Evolutionary conservation across 2,329 filamentous ascomycete genomes (phyloP).

Genomic region (Aschersonia sp.): DNA sequence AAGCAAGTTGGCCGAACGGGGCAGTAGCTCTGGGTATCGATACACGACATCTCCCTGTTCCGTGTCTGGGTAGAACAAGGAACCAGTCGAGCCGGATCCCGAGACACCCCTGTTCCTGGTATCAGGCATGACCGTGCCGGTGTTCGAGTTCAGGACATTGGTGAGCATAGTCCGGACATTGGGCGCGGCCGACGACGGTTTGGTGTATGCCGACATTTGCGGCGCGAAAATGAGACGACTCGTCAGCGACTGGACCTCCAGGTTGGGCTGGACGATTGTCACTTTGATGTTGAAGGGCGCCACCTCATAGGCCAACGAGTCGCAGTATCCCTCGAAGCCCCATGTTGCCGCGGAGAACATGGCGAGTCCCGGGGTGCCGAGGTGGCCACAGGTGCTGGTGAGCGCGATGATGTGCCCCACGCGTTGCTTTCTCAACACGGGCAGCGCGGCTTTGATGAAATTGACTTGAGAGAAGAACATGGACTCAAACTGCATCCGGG

Average conservation of each 20-base stretch:
- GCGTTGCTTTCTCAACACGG: constrained; percentile 62
- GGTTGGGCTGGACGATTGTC: constrained; percentile 88
- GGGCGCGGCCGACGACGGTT: constrained; percentile 44
- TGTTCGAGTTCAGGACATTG: constrained; percentile 63
- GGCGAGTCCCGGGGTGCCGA: constrained; percentile 80
- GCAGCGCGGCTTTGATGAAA: constrained; percentile 79
- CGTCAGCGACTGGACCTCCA: constrained; percentile 78
- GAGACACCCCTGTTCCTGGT: constrained; percentile 12
- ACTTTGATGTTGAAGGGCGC: constrained; percentile 94
- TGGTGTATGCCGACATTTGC: constrained; percentile 42
- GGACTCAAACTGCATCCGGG: constrained; percentile 82
- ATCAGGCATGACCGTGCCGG: constrained; percentile 39
- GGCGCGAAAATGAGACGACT: constrained; percentile 79
- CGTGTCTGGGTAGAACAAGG: constrained; percentile 17
- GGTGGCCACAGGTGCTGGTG: constrained; percentile 79
- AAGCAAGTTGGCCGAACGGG: constrained; percentile 53
- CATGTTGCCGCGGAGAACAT: constrained; percentile 88
- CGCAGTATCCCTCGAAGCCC: constrained; percentile 92
- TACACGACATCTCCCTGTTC: constrained; percentile 35
- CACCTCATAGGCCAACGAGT: constrained; percentile 89
- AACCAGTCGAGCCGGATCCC: constrained; percentile 16
- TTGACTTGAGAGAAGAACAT: constrained; percentile 96
- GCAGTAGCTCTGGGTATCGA: constrained; percentile 60
- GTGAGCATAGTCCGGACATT: constrained; percentile 71
- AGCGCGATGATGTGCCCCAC: constrained; percentile 84